Base-by-base conservation (phyloP, 1,284 basidiomycete genomes). In the Sporisorium exsertum region DNA sequence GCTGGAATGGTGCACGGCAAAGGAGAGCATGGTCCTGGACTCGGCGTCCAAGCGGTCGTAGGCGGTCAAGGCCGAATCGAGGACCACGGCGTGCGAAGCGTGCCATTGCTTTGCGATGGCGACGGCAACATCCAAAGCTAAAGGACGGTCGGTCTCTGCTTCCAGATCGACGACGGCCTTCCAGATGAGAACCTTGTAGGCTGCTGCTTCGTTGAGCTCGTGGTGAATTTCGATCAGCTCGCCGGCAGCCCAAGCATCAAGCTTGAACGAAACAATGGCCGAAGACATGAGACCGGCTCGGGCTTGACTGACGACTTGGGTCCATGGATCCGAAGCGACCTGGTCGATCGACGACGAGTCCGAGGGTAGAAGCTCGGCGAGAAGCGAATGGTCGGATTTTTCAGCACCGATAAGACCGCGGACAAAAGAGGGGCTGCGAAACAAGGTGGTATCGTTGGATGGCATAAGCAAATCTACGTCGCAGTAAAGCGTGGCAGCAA, bases 51-150 rank as follows among this genome's bases (percentile, higher is more conserved):
- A 24, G 13, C 53, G 53, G 10, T 43, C 40, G 35, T 55, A 55
- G 15, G 53, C 53, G 40, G 40, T 16, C 24, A 55, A 55, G 12
- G 53, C 53, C 16, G 53, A 37, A 27, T 55, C 53, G 18, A 55
- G 6, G 24, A 55, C 53, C 3, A 43, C 20, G 10, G 53, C 53
- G n/a, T 55, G 40, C 40, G 53, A 55, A 18, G 40, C 40, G 18
- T 55, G 53, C 53, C 53, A 55, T 20, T 55, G 53, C 24, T 43
- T 55, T n/a, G 53, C 13, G 37, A 55, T 40, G 53, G 53, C 53
- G 13, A 55, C 43, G 16, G 53, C 53, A 18, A 55, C 40, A 20
- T 43, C 53, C 37, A 55, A 24, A 29, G 53, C 35, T 26, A 43
- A 13, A 5, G 53, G 3, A n/a, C 40, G 15, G 37, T 29, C 29